Evolutionary conservation across 495 filamentous ascomycete genomes (phyloP).

Genomic region (Penicillium coffeae): DNA sequence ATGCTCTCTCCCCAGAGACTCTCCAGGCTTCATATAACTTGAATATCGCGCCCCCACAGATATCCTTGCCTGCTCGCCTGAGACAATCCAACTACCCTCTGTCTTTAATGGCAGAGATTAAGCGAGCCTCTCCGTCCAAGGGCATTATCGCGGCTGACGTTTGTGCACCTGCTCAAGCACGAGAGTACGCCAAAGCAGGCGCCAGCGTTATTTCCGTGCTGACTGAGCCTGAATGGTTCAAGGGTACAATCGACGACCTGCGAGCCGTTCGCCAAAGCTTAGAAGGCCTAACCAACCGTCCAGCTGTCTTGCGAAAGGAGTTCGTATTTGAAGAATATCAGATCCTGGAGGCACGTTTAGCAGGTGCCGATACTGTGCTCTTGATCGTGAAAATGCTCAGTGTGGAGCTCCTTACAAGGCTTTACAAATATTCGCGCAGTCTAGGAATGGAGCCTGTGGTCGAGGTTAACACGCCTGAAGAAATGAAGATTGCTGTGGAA

Average conservation of each 20-base stretch:
- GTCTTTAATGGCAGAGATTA: slow-evolving; percentile 94
- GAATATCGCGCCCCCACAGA: slow-evolving; percentile 77
- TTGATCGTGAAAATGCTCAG: slow-evolving; percentile 99
- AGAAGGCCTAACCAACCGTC: slow-evolving; percentile 84
- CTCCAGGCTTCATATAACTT: slow-evolving; percentile 85
- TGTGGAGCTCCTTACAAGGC: slow-evolving; percentile 61
- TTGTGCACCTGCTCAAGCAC: slow-evolving; percentile 85
- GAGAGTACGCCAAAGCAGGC: slow-evolving; percentile 87
- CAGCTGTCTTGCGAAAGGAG: slow-evolving; percentile 89
- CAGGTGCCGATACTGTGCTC: slow-evolving; percentile 91
- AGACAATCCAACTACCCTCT: slow-evolving; percentile 75
- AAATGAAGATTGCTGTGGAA: slow-evolving; percentile 83
- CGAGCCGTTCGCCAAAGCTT: slow-evolving; percentile 82
- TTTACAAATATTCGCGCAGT: slow-evolving; percentile 84
- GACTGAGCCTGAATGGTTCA: slow-evolving; percentile 98
- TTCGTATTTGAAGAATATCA: slow-evolving; percentile 99
- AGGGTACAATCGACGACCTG: slow-evolving; percentile 92
- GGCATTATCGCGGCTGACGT: slow-evolving; percentile 84
- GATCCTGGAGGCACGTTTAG: slow-evolving; percentile 89
- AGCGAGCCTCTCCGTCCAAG: slow-evolving; percentile 94
- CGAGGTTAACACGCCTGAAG: slow-evolving; percentile 89
- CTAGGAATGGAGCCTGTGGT: slow-evolving; percentile 98
- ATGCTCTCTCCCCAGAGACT: slow-evolving; percentile 76
- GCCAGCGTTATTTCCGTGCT: slow-evolving; percentile 96
- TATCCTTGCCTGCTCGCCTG: slow-evolving; percentile 76